Percentiles rank a stretch among this genome's conserved stretches.
phyloP scores from a whole-genome alignment of 2,329 filamentous ascomycete species.

The Colletotrichum plurivorum region DNA sequence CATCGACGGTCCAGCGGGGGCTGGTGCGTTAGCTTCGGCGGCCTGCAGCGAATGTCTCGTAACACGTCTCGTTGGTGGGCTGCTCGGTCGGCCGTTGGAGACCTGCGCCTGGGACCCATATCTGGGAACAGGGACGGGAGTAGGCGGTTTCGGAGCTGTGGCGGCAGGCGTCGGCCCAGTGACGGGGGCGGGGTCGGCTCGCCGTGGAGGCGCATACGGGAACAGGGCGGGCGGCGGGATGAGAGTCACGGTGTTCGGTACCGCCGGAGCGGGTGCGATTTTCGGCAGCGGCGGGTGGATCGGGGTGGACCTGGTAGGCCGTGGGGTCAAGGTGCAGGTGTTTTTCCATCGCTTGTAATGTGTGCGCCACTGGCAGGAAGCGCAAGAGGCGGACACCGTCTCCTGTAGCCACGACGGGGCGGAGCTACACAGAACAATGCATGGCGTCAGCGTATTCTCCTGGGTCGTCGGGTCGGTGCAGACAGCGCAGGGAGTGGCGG shows the following conservation, averaged over 20 bases:
- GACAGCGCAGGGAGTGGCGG: constrained; percentile 3
- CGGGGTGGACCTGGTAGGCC: neutral
- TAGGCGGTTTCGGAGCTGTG: neutral
- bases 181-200: neutral
- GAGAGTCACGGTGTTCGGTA: too few species aligned
- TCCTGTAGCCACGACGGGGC: constrained; percentile 41
- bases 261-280: neutral
- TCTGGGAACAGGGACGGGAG: too few species aligned
- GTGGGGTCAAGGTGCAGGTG: constrained; percentile 44
- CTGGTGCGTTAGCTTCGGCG: neutral
- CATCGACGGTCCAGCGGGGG: neutral
- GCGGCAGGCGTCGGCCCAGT: neutral
- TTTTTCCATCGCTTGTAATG: constrained; percentile 45
- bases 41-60: constrained; percentile 19
- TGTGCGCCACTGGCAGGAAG: constrained; percentile 49
- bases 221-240: neutral
- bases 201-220: neutral
- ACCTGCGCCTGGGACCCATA: too few species aligned
- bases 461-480: neutral
- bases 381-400: constrained; percentile 46
- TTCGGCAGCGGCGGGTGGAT: neutral
- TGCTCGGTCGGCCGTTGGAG: neutral
- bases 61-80: constrained; percentile 5
- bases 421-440: constrained; percentile 45
- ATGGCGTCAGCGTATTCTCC: constrained; percentile 38